A percentile compares a stretch with the other conserved stretches of the same genome.
Evolutionary conservation across 805 yeast species (phyloP).

Genomic region (Kuraishia cidri): DNA sequence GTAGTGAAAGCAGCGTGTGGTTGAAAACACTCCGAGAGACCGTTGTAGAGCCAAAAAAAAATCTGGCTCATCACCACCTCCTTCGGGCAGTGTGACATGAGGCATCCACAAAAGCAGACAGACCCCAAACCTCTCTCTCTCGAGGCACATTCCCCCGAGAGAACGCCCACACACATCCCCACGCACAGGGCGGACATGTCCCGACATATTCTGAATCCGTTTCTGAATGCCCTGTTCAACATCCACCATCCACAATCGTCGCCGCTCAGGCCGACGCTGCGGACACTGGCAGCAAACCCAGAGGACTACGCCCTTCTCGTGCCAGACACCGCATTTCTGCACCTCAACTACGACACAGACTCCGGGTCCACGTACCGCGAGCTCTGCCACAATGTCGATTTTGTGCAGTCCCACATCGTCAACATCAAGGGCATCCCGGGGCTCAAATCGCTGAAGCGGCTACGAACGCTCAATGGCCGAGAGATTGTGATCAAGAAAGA

Average conservation of each 20-base stretch:
- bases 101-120: no score
- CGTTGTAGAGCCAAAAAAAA: no score
- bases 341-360: conserved; percentile 26
- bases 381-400: conserved; percentile 49
- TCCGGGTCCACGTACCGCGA: conserved; percentile 33
- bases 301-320: conserved; percentile 51
- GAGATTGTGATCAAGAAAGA: conserved; percentile 50
- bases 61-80: no score
- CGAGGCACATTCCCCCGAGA: no score
- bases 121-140: no score
- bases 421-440: conserved; percentile 17
- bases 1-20: no score
- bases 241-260: conserved; percentile 43
- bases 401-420: conserved; percentile 55
- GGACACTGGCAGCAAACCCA: conserved; percentile 30
- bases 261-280: conserved; percentile 36
- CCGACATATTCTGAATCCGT: conserved; percentile 43
- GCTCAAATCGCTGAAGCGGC: conserved; percentile 17
- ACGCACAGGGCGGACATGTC: no score
- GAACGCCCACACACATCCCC: no score
- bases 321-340: conserved; percentile 46
- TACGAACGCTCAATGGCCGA: conserved; percentile 48
- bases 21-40: no score
- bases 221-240: conserved; percentile 58
- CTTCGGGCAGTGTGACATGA: no score